Base-by-base conservation (phyloP, 2,329 filamentous ascomycete species). In the Rhexocercosporidium sp. region DNA sequence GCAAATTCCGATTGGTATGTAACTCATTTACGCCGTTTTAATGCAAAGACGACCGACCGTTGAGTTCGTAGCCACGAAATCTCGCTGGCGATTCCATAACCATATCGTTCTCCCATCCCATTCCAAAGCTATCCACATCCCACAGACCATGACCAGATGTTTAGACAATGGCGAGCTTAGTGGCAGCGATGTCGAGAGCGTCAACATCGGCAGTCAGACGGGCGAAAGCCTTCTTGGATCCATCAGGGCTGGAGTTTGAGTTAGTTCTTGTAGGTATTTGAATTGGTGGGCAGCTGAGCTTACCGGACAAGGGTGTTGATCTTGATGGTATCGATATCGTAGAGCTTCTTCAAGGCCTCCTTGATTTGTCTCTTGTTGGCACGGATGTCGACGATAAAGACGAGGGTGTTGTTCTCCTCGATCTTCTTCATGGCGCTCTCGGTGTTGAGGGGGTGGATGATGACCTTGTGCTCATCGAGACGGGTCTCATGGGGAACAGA, bases 401-500 rank as follows among this genome's bases (percentile, higher is more conserved):
- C 93, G 62, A 99, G 90, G 76, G 96, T 99, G 90, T 99, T 99
- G 90, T 99, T 94, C 92, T 99, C 96, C 89, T 99, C 96, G 78
- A 99, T 97, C 92, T 97, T 97, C 93, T 99, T 99, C 95, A 99
- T 98, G 80, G 96, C 96, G 80, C 92, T 96, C 92, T 99, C 96
- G 70, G 96, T 99, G 91, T 99, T 99, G 81, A 99, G 89, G 75
- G 96, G 96, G 90, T 97, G 93, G 81, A 98, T 87, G 83, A 99
- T 92, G 82, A 98, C 88, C 90, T 97, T 97, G 89, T 94, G 92
- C 86, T 95, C 92, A 85, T 99, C 96, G 79, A 99, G 92, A 78
- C 94, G 92, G 77, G 94, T 91, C 81, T 89, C 88, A 82, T 95
- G 91, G 78, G 92, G 90, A 81, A 99, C 89, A 76, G 93, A 94